A percentile compares a stretch with the other conserved stretches of the same genome.
These are phyloP conservation scores for Exidia glandulosa DNA, from an alignment of 768 basidiomycete species.

Conservation along the genomic window DNA sequence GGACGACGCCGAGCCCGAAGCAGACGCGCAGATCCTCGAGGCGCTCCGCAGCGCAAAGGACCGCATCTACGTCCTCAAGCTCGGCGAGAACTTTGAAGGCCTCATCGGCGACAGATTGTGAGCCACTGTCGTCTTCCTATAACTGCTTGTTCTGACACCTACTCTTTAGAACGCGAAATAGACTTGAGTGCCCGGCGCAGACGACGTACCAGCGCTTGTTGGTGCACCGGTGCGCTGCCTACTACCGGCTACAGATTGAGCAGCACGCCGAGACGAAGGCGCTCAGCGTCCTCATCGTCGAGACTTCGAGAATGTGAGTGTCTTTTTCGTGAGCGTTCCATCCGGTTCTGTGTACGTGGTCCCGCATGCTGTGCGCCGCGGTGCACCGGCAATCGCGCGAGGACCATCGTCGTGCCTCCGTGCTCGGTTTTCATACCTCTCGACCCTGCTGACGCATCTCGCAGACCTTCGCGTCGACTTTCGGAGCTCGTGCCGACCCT, in stretches of 20 bases:
- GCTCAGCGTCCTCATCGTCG: conserved; percentile 43
- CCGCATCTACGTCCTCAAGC: conserved; percentile 74
- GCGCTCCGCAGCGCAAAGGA: conserved; percentile 75
- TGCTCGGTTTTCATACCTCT: no score
- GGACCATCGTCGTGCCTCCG: no score
- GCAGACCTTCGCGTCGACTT: conserved; percentile 58
- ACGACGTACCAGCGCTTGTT: conserved; percentile 80
- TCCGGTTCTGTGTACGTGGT: neutral
- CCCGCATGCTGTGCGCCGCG: neutral
- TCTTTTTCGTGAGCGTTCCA: neutral
- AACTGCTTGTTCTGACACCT: neutral
- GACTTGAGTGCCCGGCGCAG: conserved; percentile 54
- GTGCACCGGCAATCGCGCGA: neutral
- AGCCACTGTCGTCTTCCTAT: conserved; percentile 18
- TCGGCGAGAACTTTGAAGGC: conserved; percentile 77
- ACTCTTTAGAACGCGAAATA: conserved; percentile 24
- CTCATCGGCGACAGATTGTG: conserved; percentile 68
- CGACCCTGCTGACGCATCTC: conserved; percentile 3
- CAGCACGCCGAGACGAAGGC: conserved; percentile 51
- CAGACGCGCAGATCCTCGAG: conserved; percentile 73
- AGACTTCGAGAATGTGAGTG: conserved; percentile 69
- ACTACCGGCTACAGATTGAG: conserved; percentile 67
- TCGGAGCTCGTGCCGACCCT: conserved; percentile 67
- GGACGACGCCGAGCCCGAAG: conserved; percentile 30
- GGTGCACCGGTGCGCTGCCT: conserved; percentile 75